Evolutionary conservation across 2,329 filamentous ascomycete genomes (phyloP).

Genomic region (Botrytis sinoallii): DNA sequence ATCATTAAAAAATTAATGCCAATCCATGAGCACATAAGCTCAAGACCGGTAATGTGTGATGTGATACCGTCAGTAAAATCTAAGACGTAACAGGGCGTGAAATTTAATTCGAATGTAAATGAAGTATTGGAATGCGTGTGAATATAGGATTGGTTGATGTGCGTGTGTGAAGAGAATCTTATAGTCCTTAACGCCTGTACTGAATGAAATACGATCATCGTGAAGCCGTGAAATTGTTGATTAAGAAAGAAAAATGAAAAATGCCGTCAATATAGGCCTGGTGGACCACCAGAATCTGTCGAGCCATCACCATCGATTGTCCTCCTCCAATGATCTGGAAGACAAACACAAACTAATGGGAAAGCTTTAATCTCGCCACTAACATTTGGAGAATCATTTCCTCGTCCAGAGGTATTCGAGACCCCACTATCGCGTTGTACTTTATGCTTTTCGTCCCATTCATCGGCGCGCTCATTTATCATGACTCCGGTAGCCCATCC

Average conservation of each 20-base stretch:
- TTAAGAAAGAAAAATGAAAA: neutral
- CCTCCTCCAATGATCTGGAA: slow-evolving; percentile 94
- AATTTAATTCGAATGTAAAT: slow-evolving; percentile 21
- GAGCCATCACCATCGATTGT: slow-evolving; percentile 88
- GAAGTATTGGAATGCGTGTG: slow-evolving; percentile 11
- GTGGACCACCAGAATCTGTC: slow-evolving; percentile 54
- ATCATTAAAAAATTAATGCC: slow-evolving; percentile 29
- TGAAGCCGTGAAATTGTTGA: slow-evolving; percentile 33
- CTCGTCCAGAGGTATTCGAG: slow-evolving; percentile 69
- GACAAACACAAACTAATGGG: slow-evolving; percentile 91
- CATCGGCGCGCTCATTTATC: slow-evolving; percentile 77
- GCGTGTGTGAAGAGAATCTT: slow-evolving; percentile 5
- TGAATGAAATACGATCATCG: slow-evolving; percentile 32
- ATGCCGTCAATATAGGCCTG: slow-evolving; percentile 23
- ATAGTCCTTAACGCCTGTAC: slow-evolving; percentile 32
- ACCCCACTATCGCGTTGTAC: slow-evolving; percentile 90
- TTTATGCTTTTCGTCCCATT: slow-evolving; percentile 76
- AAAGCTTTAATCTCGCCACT: slow-evolving; percentile 92
- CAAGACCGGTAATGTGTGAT: slow-evolving; percentile 20
- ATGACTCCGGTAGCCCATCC: slow-evolving; percentile 95
- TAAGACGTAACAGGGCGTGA: slow-evolving; percentile 30
- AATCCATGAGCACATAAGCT: slow-evolving; percentile 28
- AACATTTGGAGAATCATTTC: slow-evolving; percentile 63
- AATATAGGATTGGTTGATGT: slow-evolving; percentile 7
- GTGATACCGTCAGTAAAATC: slow-evolving; percentile 28